Base-by-base conservation (phyloP, 75 land plant species). In the Larix kaempferi region DNA sequence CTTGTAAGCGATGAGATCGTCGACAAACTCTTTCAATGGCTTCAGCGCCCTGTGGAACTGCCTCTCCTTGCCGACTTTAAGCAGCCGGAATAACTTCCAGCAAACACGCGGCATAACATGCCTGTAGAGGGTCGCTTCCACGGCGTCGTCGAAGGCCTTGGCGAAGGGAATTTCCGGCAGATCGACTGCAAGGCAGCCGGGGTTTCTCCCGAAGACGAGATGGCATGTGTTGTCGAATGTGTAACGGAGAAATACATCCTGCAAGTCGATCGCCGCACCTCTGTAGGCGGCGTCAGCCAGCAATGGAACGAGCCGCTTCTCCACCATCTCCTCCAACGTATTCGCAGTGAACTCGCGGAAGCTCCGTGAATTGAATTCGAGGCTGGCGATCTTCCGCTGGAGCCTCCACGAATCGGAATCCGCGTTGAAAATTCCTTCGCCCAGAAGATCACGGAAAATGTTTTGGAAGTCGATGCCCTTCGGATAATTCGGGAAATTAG, bases 241-340 rank as follows among this genome's bases (percentile, higher is more conserved):
- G 55, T 69, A 82, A 15, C 84, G 84, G 25, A 83, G 76, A n/a
- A 86, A 39, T 0, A 86, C 41, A 22, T 86, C 88, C 57, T 86
- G 88, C 41, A 86, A 49, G 11, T 49, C 54, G 54, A 49, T 49
- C 54, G 11, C 54, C 54, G 54, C 54, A 2, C 54, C 54, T 49
- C 54, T 49, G 54, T 49, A 11, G 11, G 54, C 54, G 54, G 54
- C 1, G 12, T 10, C 2, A 27, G 8, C 27, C 16, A 59, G 33
- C 17, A 73, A 25, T 13, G 66, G 23, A 12, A 58, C 49, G 17
- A 6, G 58, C n/a, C 16, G 16, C 33, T 55, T 7, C 66, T 26
- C 71, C 66, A 16, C 13, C 57, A 29, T 33, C n/a, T 13, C 17
- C 0, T 17, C 1, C 15, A 76, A 15, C 0, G 4, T 56, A 57